These are phyloP conservation scores for Raphanus hybrid DNA, from an alignment of 441 rosid species.

Conservation along the genomic window DNA sequence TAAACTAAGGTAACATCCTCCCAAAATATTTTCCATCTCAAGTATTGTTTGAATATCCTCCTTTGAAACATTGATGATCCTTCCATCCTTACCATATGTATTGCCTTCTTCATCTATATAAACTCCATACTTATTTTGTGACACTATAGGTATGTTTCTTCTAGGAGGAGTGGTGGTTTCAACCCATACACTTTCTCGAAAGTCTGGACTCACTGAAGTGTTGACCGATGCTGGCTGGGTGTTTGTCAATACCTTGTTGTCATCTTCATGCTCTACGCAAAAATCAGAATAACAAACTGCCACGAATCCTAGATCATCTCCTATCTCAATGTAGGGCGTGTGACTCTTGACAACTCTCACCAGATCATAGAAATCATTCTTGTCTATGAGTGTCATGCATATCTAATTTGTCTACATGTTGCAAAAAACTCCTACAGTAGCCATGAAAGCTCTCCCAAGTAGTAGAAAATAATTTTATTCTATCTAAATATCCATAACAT, in stretches of 20 bases:
- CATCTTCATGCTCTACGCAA: background rate
- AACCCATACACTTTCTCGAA: no score
- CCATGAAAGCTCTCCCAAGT: background rate
- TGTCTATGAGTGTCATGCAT: background rate
- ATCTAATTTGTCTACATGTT: background rate
- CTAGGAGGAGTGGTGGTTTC: background rate
- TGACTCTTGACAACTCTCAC: no score
- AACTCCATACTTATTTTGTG: background rate
- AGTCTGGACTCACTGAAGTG: no score
- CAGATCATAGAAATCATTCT: no score
- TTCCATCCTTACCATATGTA: no score
- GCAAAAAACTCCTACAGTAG: background rate
- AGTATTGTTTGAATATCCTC: no score
- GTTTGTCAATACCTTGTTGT: background rate
- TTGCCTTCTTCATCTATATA: no score
- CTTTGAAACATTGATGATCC: no score
- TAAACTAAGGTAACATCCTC: no score
- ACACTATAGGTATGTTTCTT: background rate
- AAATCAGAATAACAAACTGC: background rate
- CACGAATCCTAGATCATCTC: background rate
- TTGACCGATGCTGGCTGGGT: background rate
- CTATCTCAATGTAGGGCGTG: background rate
- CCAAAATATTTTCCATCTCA: no score
- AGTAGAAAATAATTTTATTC: background rate
- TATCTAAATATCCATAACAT: background rate